Conservation (phyloP, 352 stramenopile species). For the Phytophthora lateralis region DNA sequence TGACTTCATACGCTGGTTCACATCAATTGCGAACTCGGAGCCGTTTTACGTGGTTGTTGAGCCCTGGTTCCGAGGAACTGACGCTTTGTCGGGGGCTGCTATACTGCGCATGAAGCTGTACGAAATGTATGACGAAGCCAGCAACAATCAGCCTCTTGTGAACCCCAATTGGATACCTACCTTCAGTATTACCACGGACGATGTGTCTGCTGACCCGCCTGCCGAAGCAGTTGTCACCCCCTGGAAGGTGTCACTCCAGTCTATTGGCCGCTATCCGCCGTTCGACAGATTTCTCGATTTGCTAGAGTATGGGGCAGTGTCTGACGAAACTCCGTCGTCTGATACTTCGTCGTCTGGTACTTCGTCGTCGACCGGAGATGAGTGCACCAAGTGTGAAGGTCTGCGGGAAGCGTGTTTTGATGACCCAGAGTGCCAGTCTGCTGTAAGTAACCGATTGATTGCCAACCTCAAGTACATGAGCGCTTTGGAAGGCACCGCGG, state of each 20-base stretch:
- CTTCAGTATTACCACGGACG: conserved; percentile 5
- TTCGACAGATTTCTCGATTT: conserved; percentile 30
- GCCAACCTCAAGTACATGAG: conserved; percentile 5
- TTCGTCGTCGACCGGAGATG: conserved; percentile 3
- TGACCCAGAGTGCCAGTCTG: conserved; percentile 7
- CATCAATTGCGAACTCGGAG: conserved; percentile 1
- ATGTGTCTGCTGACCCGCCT: conserved; percentile 5
- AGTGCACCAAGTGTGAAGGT: conserved; percentile 1
- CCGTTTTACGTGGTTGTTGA: conserved; percentile 12
- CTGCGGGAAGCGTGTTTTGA: conserved; percentile 11
- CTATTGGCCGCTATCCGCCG: conserved; percentile 13
- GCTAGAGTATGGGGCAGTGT: conserved; percentile 12
- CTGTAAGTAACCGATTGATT: conserved; percentile 4
- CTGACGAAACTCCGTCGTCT: conserved; percentile 1
- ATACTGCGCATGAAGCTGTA: conserved; percentile 7
- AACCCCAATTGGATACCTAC: conserved; percentile 29
- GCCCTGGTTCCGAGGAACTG: not conserved
- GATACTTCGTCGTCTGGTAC: not conserved
- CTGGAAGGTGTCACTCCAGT: conserved; percentile 18
- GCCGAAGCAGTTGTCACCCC: conserved; percentile 19
- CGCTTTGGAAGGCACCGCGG: not conserved
- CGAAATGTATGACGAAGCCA: conserved; percentile 4
- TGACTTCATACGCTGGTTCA: conserved; percentile 21
- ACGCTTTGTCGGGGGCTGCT: conserved; percentile 7
- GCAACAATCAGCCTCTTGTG: conserved; percentile 2